Evolutionary conservation across 2,329 filamentous ascomycete species (phyloP).

Genomic region (Penicillium sp.): DNA sequence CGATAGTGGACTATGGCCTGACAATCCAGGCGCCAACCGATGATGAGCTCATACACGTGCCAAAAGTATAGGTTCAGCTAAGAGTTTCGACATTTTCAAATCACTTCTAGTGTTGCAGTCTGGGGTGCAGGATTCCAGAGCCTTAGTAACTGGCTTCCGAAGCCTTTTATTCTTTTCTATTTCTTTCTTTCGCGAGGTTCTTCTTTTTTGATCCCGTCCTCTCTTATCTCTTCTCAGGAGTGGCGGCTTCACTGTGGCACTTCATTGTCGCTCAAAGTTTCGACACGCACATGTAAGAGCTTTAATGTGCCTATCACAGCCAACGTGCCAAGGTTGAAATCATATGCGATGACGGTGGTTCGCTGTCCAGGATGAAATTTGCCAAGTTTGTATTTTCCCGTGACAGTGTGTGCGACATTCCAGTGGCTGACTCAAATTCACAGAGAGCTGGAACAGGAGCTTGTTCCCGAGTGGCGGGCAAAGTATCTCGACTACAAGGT

Average conservation of each 20-base stretch:
- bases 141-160: not conserved
- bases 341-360: conserved; percentile 20
- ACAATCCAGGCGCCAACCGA: conserved; percentile 2
- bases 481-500: conserved; percentile 96
- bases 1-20: conserved; percentile 6
- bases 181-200: not conserved
- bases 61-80: conserved; percentile 11
- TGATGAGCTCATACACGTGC: conserved; percentile 28
- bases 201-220: not conserved
- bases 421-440: conserved; percentile 21
- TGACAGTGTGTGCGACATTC: conserved; percentile 13
- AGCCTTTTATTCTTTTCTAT: not conserved
- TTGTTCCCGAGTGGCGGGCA: conserved; percentile 90
- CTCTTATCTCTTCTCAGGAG: not conserved
- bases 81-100: conserved; percentile 8
- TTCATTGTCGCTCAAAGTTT: conserved; percentile 1
- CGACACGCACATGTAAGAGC: conserved; percentile 4
- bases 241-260: not conserved
- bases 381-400: conserved; percentile 50
- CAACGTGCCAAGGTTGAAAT: not conserved
- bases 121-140: not conserved
- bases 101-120: not conserved
- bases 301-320: not conserved
- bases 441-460: conserved; percentile 78
- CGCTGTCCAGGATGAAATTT: conserved; percentile 55